A percentile compares a stretch with the other conserved stretches of the same genome.
Evolutionary conservation across 129 eudicot species (phyloP).

Genomic region (Arctium minus): DNA sequence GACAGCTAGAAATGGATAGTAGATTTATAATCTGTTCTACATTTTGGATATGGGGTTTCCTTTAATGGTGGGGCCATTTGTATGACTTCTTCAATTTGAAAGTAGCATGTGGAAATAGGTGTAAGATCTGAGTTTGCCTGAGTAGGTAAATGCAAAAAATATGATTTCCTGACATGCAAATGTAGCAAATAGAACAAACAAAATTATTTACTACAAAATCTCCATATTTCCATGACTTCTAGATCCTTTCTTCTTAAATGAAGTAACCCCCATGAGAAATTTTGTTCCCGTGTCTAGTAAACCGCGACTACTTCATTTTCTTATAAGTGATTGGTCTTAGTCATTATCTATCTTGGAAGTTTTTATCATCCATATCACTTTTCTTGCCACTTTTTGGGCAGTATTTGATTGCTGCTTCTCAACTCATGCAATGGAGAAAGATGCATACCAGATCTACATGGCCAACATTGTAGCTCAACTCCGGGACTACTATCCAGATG

Average conservation of each 20-base stretch:
- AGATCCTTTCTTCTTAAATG: too few relatives aligned
- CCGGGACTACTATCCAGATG: conserved; percentile 54
- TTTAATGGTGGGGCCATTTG: background rate
- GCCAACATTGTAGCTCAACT: conserved; percentile 52
- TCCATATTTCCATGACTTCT: background rate
- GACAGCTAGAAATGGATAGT: background rate
- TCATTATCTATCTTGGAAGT: background rate
- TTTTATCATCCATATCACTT: background rate
- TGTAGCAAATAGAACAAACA: background rate
- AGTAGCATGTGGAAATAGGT: background rate
- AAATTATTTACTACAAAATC: background rate
- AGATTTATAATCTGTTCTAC: background rate
- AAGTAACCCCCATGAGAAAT: too few relatives aligned
- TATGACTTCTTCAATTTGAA: background rate
- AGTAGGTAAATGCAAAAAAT: background rate
- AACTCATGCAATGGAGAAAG: conserved; percentile 44
- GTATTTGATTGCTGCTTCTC: conserved; percentile 78
- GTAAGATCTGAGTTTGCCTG: background rate
- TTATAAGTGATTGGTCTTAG: background rate
- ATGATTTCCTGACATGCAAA: background rate
- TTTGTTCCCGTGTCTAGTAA: too few relatives aligned
- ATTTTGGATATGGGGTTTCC: background rate
- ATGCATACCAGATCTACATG: conserved; percentile 48
- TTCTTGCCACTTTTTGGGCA: conserved; percentile 22
- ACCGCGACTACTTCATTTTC: background rate